A percentile compares a stretch with the other conserved stretches of the same genome.
These are phyloP conservation scores for Nicotiana undulata DNA, from an alignment of 257 asterid genomes.

Conservation along the genomic window DNA sequence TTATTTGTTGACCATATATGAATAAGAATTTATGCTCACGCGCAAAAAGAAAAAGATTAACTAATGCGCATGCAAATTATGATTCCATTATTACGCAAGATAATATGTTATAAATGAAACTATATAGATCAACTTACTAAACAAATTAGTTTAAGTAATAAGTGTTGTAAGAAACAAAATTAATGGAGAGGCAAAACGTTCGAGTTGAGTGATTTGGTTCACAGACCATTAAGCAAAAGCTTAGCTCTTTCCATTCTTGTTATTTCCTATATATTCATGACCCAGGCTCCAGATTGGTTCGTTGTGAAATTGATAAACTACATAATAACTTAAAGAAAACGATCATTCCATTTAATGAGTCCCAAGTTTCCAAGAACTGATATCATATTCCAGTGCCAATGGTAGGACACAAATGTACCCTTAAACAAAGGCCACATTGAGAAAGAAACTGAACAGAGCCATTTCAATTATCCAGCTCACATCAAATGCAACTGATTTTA, in stretches of 20 bases:
- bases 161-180: not conserved
- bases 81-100: not conserved
- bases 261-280: not conserved
- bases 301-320: not conserved
- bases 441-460: constrained; percentile 5
- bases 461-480: constrained; percentile 12
- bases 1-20: not conserved
- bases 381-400: not conserved
- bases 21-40: not conserved
- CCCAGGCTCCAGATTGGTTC: not conserved
- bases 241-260: not conserved
- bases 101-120: not conserved
- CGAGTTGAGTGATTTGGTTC: not conserved
- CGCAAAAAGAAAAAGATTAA: not conserved
- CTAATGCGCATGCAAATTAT: not conserved
- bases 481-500: constrained; percentile 16
- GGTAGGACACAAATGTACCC: not conserved
- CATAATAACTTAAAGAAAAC: not conserved
- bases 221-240: not conserved
- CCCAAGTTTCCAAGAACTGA: not conserved
- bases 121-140: not conserved
- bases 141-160: not conserved
- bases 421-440: not conserved
- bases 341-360: not conserved
- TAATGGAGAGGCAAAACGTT: not conserved